Evolutionary conservation across 257 asterid genomes (phyloP).

Genomic region (Lycium ferocissimum): DNA sequence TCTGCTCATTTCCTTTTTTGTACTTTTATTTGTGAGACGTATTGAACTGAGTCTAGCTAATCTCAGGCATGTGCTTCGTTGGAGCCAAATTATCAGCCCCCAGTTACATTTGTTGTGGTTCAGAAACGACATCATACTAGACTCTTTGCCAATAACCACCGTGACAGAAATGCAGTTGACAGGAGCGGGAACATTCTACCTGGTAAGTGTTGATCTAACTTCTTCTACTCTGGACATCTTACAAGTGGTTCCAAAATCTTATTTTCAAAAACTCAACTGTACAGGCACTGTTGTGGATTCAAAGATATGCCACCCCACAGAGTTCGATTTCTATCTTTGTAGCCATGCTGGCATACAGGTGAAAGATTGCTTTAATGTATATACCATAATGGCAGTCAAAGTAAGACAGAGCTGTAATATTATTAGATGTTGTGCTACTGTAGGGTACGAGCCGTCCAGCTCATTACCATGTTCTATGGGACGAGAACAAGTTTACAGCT

Average conservation of each 20-base stretch:
- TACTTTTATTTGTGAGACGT: neutral
- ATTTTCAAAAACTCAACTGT: neutral
- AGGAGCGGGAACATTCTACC: slow-evolving; percentile 92
- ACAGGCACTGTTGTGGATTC: slow-evolving; percentile 97
- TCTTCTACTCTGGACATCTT: neutral
- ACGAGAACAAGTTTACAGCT: slow-evolving; percentile 87
- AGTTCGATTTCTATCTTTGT: slow-evolving; percentile 93
- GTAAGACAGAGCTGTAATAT: neutral
- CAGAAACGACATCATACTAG: slow-evolving; percentile 97
- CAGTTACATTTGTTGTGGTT: slow-evolving; percentile 95
- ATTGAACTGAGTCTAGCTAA: slow-evolving; percentile 1
- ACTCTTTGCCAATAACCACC: slow-evolving; percentile 79
- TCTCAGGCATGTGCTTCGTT: slow-evolving; percentile 89
- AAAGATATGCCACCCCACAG: slow-evolving; percentile 94
- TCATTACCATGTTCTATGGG: slow-evolving; percentile 95
- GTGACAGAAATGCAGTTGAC: slow-evolving; percentile 67
- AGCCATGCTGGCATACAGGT: slow-evolving; percentile 99
- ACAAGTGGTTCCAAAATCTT: neutral
- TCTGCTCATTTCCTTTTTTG: neutral
- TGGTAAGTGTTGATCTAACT: slow-evolving; percentile 46
- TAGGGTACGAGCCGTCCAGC: slow-evolving; percentile 96
- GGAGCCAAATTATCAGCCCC: slow-evolving; percentile 93
- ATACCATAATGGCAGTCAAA: neutral
- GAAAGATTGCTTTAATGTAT: neutral
- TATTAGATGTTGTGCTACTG: neutral